Conservation (phyloP, 2,329 filamentous ascomycete genomes). For the Grosmannia clavigera region DNA sequence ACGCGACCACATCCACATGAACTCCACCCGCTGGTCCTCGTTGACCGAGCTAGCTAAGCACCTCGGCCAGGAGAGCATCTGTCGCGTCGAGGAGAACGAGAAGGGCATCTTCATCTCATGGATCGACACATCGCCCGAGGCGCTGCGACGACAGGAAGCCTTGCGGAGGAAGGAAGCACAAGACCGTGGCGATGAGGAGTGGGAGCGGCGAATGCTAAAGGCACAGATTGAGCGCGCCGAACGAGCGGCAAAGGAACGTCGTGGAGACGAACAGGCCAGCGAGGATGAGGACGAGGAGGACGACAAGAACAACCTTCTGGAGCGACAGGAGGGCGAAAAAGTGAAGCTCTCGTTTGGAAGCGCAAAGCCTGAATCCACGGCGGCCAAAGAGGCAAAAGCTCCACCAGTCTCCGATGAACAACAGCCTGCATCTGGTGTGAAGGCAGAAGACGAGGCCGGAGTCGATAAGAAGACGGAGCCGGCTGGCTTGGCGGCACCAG, state of each 20-base stretch:
- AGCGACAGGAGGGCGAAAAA: conserved; percentile 60
- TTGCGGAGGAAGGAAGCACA: conserved; percentile 72
- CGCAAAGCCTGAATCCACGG: conserved; percentile 19
- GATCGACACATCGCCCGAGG: conserved; percentile 86
- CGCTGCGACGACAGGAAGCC: conserved; percentile 67
- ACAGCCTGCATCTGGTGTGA: neutral
- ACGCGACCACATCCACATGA: conserved; percentile 77
- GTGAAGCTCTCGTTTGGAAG: conserved; percentile 57
- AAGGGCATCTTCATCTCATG: conserved; percentile 80
- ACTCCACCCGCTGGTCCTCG: conserved; percentile 77
- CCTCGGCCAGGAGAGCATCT: conserved; percentile 76
- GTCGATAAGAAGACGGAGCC: conserved; percentile 1
- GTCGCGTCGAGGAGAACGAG: conserved; percentile 75
- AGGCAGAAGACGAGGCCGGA: neutral
- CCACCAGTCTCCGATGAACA: neutral
- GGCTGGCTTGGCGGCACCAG: conserved; percentile 4
- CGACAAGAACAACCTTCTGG: conserved; percentile 33
- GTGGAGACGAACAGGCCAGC: conserved; percentile 29
- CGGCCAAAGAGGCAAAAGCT: conserved; percentile 7
- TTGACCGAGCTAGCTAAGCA: conserved; percentile 85
- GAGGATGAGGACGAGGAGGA: conserved; percentile 28
- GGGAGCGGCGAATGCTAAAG: conserved; percentile 70
- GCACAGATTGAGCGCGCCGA: conserved; percentile 74
- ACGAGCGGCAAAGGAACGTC: conserved; percentile 37
- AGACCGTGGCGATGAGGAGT: conserved; percentile 82